phyloP scores from a whole-genome alignment of 1,139 yeast species.

The Blastobotrys ciferrii region DNA sequence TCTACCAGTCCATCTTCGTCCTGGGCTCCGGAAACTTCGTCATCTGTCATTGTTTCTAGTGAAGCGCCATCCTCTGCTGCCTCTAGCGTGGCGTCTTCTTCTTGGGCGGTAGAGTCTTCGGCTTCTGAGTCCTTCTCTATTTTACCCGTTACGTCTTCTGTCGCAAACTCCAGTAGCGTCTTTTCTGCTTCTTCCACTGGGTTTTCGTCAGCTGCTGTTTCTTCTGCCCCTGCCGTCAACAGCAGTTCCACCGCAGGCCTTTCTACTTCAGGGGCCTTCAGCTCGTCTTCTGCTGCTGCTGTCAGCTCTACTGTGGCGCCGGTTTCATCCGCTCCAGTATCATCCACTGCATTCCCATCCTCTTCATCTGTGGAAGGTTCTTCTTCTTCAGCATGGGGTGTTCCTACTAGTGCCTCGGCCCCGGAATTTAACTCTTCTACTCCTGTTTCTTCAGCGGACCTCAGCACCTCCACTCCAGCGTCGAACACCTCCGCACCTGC shows the following conservation, averaged over 20 bases:
- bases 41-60: too few relatives aligned
- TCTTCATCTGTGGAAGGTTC: neutral
- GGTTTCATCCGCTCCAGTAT: neutral
- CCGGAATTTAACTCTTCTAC: neutral
- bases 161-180: neutral
- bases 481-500: too few relatives aligned
- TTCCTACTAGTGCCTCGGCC: neutral
- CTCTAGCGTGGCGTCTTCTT: neutral
- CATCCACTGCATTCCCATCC: neutral
- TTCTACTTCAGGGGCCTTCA: neutral
- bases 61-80: neutral
- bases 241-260: neutral
- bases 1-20: too few relatives aligned
- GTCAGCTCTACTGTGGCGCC: slow-evolving; percentile 3
- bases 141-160: neutral
- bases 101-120: neutral
- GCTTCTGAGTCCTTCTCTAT: neutral
- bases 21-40: neutral
- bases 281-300: neutral
- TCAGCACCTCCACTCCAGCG: too few relatives aligned
- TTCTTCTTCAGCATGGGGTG: neutral
- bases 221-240: neutral
- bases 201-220: neutral
- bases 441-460: neutral
- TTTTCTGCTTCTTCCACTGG: neutral